Evolutionary conservation across 352 stramenopile genomes (phyloP).

Genomic region (Phytophthora macrochlamydospora): DNA sequence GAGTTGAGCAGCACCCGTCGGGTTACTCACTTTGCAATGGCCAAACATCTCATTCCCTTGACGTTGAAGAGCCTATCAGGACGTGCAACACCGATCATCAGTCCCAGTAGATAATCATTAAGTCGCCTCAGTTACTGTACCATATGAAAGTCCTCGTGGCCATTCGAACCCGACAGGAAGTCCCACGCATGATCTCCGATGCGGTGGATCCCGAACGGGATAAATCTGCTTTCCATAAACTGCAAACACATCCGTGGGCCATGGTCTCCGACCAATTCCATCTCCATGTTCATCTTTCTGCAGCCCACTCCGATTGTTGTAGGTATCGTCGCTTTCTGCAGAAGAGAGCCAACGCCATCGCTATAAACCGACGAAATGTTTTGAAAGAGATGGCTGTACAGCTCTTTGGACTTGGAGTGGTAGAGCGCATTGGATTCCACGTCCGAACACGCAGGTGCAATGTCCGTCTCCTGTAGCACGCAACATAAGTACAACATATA

Average conservation of each 20-base stretch:
- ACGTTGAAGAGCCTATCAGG: conserved; percentile 41
- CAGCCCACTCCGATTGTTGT: conserved; percentile 22
- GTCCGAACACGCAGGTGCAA: conserved; percentile 2
- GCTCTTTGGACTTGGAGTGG: conserved; percentile 25
- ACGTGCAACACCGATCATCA: neutral
- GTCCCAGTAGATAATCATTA: conserved; percentile 2
- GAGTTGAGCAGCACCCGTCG: conserved; percentile 27
- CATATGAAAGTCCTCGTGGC: conserved; percentile 37
- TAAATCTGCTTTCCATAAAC: conserved; percentile 43
- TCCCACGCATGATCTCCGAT: conserved; percentile 49
- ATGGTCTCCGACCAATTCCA: conserved; percentile 35
- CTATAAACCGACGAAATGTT: conserved; percentile 41
- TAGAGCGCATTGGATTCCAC: neutral
- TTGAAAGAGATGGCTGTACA: conserved; percentile 46
- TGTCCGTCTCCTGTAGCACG: conserved; percentile 26
- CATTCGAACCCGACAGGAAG: conserved; percentile 37
- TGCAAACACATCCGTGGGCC: conserved; percentile 49
- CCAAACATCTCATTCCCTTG: conserved; percentile 54
- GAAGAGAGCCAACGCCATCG: conserved; percentile 16
- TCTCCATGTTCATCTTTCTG: conserved; percentile 58
- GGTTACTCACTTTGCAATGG: conserved; percentile 44
- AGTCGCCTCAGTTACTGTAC: conserved; percentile 19
- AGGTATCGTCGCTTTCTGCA: conserved; percentile 36
- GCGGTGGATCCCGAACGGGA: conserved; percentile 39
- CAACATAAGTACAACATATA: neutral